Percentiles rank a stretch among this genome's conserved stretches.
These are phyloP conservation scores for Botryotinia globosa DNA, from an alignment of 2,329 filamentous ascomycete genomes.

Conservation along the genomic window DNA sequence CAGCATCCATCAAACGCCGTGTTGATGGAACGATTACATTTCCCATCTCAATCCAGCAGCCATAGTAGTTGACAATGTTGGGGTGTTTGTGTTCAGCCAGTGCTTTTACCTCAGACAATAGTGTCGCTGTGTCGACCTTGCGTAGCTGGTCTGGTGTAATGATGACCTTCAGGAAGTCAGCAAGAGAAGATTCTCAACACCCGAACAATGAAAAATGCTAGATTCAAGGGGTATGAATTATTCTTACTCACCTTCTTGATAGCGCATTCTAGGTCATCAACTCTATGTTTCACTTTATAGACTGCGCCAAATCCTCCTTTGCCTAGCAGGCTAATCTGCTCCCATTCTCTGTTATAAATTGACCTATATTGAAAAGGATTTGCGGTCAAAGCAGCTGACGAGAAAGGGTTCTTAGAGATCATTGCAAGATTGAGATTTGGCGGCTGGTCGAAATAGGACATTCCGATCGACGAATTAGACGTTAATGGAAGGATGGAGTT, in stretches of 20 bases:
- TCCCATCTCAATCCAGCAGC: conserved; percentile 57
- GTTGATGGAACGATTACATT: conserved; percentile 6
- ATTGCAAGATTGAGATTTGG: not conserved
- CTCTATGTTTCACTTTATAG: conserved; percentile 57
- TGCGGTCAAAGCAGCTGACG: conserved; percentile 11
- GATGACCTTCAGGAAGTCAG: conserved; percentile 44
- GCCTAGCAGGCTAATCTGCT: conserved; percentile 54
- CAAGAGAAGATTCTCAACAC: not conserved
- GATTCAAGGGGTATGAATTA: not conserved
- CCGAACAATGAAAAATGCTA: not conserved
- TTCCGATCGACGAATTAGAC: conserved; percentile 4
- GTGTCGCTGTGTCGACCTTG: conserved; percentile 11
- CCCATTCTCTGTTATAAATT: conserved; percentile 18
- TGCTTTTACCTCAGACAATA: conserved; percentile 52
- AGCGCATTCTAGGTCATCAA: conserved; percentile 62
- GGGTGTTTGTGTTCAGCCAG: conserved; percentile 61
- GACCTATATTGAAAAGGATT: conserved; percentile 18
- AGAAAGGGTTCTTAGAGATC: conserved; percentile 18
- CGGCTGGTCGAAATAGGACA: conserved; percentile 17
- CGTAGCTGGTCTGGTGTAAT: conserved; percentile 42
- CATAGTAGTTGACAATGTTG: conserved; percentile 65
- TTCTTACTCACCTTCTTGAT: conserved; percentile 51
- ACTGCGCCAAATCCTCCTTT: conserved; percentile 65
- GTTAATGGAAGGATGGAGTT: not conserved
- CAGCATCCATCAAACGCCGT: conserved; percentile 30